Evolutionary conservation across 2,329 filamentous ascomycete genomes (phyloP).

Genomic region (Geosmithia flava): DNA sequence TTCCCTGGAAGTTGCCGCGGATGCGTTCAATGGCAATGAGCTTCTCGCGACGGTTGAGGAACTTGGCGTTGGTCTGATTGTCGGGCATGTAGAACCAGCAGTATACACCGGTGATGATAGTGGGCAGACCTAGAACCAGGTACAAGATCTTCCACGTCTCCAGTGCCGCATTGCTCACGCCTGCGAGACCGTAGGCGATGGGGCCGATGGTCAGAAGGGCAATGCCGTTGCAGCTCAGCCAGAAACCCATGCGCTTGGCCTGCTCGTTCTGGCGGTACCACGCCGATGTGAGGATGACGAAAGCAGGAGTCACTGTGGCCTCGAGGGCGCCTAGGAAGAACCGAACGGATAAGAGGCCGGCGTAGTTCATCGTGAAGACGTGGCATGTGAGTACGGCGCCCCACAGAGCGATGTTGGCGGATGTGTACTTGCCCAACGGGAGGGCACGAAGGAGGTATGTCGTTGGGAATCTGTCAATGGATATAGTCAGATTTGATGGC

Average conservation of each 20-base stretch:
- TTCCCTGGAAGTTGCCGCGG: constrained; percentile 31
- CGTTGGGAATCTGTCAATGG: constrained; percentile 23
- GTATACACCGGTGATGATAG: constrained; percentile 7
- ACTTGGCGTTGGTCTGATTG: constrained; percentile 44
- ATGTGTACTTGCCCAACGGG: constrained; percentile 21
- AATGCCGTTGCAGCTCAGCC: constrained; percentile 9
- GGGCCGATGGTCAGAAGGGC: constrained; percentile 8
- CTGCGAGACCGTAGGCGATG: constrained; percentile 10
- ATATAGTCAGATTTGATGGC: too few species aligned
- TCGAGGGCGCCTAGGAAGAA: constrained; percentile 12
- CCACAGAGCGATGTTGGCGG: constrained; percentile 24
- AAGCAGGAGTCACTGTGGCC: constrained; percentile 11
- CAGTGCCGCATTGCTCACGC: constrained; percentile 3
- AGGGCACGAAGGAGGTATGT: constrained; percentile 17
- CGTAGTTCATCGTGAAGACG: constrained; percentile 8
- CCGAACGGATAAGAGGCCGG: constrained; percentile 9
- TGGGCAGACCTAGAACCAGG: constrained; percentile 15
- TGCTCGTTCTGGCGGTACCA: constrained; percentile 19
- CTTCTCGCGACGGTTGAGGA: constrained; percentile 40
- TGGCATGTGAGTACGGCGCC: constrained; percentile 16
- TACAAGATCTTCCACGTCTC: constrained; percentile 11
- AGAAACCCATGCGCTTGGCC: constrained; percentile 13
- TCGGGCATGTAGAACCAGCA: constrained; percentile 41
- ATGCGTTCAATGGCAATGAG: constrained; percentile 43
- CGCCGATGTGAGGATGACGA: constrained; percentile 11